These are phyloP conservation scores for Erysiphe pulchra DNA, from an alignment of 2,329 filamentous ascomycete species.

Conservation along the genomic window DNA sequence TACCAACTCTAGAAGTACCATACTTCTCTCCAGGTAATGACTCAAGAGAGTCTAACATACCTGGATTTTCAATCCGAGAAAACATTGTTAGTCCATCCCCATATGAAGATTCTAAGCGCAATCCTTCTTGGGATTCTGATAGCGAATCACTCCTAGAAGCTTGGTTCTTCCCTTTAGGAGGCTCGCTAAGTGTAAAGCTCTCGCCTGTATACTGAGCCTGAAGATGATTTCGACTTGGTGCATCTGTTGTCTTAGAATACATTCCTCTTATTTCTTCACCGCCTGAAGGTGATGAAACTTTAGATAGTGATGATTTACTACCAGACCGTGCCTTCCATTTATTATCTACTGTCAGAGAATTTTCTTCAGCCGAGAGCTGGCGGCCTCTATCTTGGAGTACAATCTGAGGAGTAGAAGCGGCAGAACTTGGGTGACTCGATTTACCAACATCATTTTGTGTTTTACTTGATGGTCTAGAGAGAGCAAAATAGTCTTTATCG, in stretches of 20 bases:
- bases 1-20: conserved; percentile 26
- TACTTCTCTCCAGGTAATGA: conserved; percentile 14
- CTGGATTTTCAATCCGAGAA: conserved; percentile 6
- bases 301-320: conserved; percentile 6
- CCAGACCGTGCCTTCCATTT: conserved; percentile 16
- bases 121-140: conserved; percentile 13
- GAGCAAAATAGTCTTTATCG: conserved; percentile 33
- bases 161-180: conserved; percentile 37
- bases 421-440: conserved; percentile 20
- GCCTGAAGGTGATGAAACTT: conserved; percentile 6
- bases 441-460: conserved; percentile 15
- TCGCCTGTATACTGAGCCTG: conserved; percentile 16
- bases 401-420: conserved; percentile 55
- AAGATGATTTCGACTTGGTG: conserved; percentile 9
- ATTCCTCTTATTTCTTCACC: conserved; percentile 11
- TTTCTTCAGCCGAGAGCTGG: conserved; percentile 32
- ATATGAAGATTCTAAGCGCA: conserved; percentile 15
- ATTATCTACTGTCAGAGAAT: conserved; percentile 22
- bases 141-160: conserved; percentile 14
- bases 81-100: conserved; percentile 7
- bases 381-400: conserved; percentile 70
- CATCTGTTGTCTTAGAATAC: conserved; percentile 6
- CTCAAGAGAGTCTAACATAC: conserved; percentile 8
- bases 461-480: conserved; percentile 17
- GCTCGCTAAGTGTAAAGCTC: conserved; percentile 59